These are phyloP conservation scores for Solanum megistacrolobum DNA, from an alignment of 257 asterid genomes.

Conservation along the genomic window DNA sequence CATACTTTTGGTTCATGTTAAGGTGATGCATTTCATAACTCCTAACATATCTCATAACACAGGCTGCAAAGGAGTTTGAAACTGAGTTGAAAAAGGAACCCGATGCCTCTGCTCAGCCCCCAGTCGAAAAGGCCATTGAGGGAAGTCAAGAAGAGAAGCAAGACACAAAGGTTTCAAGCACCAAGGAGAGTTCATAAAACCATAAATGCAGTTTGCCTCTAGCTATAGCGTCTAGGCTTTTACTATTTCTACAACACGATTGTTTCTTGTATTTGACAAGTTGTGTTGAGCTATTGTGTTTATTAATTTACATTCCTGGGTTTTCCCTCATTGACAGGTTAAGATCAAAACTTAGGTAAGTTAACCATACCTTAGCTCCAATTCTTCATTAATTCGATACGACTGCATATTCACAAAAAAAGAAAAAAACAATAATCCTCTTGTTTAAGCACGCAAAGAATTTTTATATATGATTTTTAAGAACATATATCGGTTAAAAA, in stretches of 20 bases:
- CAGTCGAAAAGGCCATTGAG: conserved; percentile 19
- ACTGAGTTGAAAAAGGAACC: conserved; percentile 67
- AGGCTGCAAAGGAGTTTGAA: conserved; percentile 95
- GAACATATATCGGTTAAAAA: background rate
- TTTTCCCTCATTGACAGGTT: background rate
- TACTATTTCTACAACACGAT: background rate
- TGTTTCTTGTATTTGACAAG: conserved; percentile 6
- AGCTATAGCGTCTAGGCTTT: conserved; percentile 4
- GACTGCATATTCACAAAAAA: background rate
- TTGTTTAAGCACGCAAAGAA: background rate
- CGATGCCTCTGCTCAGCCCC: conserved; percentile 27
- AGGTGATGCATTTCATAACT: background rate
- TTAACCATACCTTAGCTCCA: background rate
- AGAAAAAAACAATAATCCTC: background rate
- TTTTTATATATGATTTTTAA: background rate
- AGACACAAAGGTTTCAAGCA: conserved; percentile 36
- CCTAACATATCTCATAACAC: background rate
- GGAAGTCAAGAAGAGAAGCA: conserved; percentile 35
- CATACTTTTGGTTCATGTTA: background rate
- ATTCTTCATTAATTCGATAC: background rate
- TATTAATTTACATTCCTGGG: background rate
- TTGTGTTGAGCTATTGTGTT: background rate
- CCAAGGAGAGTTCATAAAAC: conserved; percentile 35
- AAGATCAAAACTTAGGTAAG: background rate
- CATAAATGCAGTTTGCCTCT: background rate